These are phyloP conservation scores for Linnemannia schmuckeri DNA, from an alignment of 192 early-diverging fungal species.

Conservation along the genomic window DNA sequence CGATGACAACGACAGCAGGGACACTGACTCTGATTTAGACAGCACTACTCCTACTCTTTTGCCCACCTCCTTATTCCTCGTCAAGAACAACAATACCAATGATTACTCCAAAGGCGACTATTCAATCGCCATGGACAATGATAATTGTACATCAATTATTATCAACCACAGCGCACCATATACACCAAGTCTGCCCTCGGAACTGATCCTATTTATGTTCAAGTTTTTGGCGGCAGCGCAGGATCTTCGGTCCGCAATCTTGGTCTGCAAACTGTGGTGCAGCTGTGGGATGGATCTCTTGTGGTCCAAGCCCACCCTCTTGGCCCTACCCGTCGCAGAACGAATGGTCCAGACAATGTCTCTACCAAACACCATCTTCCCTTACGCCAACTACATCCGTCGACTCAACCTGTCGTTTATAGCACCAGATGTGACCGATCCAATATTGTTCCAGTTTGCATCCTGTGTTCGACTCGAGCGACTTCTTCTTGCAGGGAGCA, in stretches of 20 bases:
- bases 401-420: slow-evolving; percentile 68
- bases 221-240: slow-evolving; percentile 55
- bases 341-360: slow-evolving; percentile 34
- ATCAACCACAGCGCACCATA: background rate
- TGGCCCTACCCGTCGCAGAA: slow-evolving; percentile 5
- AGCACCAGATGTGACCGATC: slow-evolving; percentile 54
- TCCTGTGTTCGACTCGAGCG: slow-evolving; percentile 65
- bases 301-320: slow-evolving; percentile 31
- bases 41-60: background rate
- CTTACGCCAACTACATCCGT: slow-evolving; percentile 65
- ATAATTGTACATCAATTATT: background rate
- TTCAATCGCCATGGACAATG: background rate
- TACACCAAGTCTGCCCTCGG: slow-evolving; percentile 60
- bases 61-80: background rate
- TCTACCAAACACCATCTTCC: slow-evolving; percentile 42
- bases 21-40: background rate
- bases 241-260: slow-evolving; percentile 62
- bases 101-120: background rate
- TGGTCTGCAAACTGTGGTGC: slow-evolving; percentile 64
- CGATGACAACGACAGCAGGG: background rate
- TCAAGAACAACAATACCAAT: background rate
- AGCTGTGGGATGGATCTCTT: slow-evolving; percentile 46
- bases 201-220: slow-evolving; percentile 66
- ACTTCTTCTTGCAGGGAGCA: slow-evolving; percentile 63
- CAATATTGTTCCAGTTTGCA: slow-evolving; percentile 54